Base-by-base conservation (phyloP, 2,329 filamentous ascomycete genomes). In the Apiospora phragmitis region DNA sequence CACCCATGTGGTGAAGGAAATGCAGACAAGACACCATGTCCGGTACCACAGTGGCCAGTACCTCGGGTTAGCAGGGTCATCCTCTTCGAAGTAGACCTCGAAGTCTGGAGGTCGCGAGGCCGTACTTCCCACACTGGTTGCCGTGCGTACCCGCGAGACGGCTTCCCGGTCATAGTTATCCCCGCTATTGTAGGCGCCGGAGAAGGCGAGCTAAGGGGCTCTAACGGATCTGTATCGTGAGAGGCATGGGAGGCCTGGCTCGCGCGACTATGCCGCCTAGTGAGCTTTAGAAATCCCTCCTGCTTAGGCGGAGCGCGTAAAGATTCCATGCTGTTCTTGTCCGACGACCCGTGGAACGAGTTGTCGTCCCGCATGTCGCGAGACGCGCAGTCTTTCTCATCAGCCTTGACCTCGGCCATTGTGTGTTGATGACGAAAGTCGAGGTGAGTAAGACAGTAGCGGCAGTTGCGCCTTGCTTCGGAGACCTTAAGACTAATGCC, bases 21-120 rank as follows among this genome's bases (percentile, higher is more conserved):
- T 80, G 72, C 76, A 85, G 81, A 83, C 79, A 68, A 85, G 79
- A 68, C 79, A 79, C 81, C 82, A 86, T 65, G 77, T 71, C 73
- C 85, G 78, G 71, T 80, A 80, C 79, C 82, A 85, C 42, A 91
- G 76, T 0, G 89, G 80, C 92, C 93, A 95, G 77, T 92, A 91
- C 70, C 87, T 85, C 0, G 93, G 92, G 76, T 94, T 91, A 16
- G 86, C 85, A 2, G 84, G 83, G 75, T 92, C 91, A 71, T 87
- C 82, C 1, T 88, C 88, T 21, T 88, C 87, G 78, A 93, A 94
- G 76, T 92, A 90, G 69, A 95, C 87, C 80, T 96, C 93, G 76
- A 90, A 95, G 38, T 90, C 88, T 4, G 89, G 86, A 3, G 83
- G 81, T 2, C 84, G 80, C 21, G 83, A 85, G 3, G 82, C 82